Conservation (phyloP, 805 yeast species). For the Brettanomyces bruxellensis region DNA sequence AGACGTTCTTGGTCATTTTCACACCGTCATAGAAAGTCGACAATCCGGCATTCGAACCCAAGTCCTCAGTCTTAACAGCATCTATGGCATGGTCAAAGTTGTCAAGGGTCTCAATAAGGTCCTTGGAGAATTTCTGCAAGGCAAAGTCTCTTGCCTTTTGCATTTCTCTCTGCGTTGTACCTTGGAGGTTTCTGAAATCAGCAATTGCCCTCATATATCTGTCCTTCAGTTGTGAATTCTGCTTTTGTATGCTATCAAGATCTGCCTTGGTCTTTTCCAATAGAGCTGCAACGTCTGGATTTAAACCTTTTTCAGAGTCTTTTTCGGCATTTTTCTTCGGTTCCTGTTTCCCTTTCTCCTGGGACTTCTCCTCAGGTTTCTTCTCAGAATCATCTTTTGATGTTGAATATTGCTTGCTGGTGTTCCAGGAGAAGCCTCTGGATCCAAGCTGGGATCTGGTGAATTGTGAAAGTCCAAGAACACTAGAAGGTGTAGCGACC, state of each 20-base stretch:
- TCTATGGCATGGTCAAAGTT: constrained; percentile 81
- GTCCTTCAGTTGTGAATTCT: constrained; percentile 74
- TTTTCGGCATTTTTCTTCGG: constrained; percentile 5
- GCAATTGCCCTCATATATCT: constrained; percentile 77
- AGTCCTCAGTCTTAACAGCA: constrained; percentile 58
- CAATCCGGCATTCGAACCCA: constrained; percentile 52
- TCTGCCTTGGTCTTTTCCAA: constrained; percentile 40
- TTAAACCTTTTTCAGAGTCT: no score
- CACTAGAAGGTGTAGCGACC: not conserved
- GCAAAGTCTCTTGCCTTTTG: constrained; percentile 87
- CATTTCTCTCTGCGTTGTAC: constrained; percentile 77
- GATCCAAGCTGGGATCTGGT: constrained; percentile 17
- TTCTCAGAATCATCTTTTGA: constrained; percentile 7
- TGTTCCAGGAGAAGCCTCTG: constrained; percentile 21
- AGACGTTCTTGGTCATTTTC: constrained; percentile 77
- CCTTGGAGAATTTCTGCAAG: constrained; percentile 84
- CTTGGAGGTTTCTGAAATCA: constrained; percentile 88
- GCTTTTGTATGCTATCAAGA: constrained; percentile 55
- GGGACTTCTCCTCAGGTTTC: constrained; percentile 10
- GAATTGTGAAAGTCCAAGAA: constrained; percentile 8
- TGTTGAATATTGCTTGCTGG: constrained; percentile 1
- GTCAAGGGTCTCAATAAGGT: constrained; percentile 80
- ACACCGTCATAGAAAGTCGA: constrained; percentile 80
- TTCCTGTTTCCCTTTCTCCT: constrained; percentile 8
- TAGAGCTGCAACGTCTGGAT: constrained; percentile 17